phyloP scores from a whole-genome alignment of 208 protist species.

The Sergeia podlipaevii region DNA sequence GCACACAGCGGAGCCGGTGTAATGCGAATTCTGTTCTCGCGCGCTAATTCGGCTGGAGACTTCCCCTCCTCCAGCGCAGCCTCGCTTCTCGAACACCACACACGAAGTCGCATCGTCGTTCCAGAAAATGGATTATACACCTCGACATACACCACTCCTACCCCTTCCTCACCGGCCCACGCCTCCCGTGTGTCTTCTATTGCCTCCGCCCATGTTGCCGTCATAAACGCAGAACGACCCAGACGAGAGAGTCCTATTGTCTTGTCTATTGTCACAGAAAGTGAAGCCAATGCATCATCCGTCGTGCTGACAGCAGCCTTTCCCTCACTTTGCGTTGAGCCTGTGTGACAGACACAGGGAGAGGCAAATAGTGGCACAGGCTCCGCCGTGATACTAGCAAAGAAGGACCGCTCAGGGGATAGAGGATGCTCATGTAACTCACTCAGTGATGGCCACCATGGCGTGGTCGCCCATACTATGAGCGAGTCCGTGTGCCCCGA shows the following conservation, averaged over 20 bases:
- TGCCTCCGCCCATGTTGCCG: slow-evolving; percentile 24
- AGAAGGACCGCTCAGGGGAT: slow-evolving; percentile 29
- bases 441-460: slow-evolving; percentile 67
- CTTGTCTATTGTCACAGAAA: neutral
- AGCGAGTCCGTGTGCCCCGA: slow-evolving; percentile 51
- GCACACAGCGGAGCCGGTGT: neutral
- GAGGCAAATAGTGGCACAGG: slow-evolving; percentile 16
- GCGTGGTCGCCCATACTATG: slow-evolving; percentile 34
- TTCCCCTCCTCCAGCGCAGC: neutral
- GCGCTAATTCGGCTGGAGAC: slow-evolving; percentile 9
- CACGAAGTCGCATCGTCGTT: neutral
- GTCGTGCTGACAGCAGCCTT: no score
- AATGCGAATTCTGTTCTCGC: slow-evolving; percentile 8
- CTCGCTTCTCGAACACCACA: neutral
- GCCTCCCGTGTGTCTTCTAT: neutral
- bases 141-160: slow-evolving; percentile 8
- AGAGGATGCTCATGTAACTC: slow-evolving; percentile 42
- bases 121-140: slow-evolving; percentile 44
- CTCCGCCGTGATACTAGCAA: slow-evolving; percentile 29
- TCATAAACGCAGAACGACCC: slow-evolving; percentile 44
- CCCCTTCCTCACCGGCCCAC: neutral
- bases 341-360: neutral
- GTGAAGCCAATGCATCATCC: no score
- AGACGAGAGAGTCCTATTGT: slow-evolving; percentile 50
- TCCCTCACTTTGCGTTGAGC: no score